phyloP scores from a whole-genome alignment of 2,329 filamentous ascomycete species.

The Aspergillus versicolor region DNA sequence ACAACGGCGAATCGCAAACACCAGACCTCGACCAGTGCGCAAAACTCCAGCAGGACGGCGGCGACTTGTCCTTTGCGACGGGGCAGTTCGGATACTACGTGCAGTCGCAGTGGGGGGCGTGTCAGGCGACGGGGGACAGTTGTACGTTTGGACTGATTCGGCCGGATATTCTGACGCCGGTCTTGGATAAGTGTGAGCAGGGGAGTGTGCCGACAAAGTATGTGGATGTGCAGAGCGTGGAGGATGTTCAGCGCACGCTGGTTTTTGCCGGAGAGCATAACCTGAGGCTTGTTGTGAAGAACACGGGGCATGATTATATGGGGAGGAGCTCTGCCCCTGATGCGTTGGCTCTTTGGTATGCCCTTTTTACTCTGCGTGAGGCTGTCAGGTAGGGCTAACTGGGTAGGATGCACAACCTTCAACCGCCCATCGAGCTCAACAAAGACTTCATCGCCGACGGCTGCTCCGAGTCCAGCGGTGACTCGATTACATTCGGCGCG shows the following conservation, averaged over 20 bases:
- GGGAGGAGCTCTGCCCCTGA: constrained; percentile 13
- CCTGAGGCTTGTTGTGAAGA: constrained; percentile 12
- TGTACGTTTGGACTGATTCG: neutral
- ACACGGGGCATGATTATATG: constrained; percentile 17
- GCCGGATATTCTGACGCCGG: neutral
- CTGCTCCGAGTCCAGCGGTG: constrained; percentile 10
- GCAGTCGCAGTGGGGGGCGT: constrained; percentile 10
- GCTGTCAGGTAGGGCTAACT: neutral
- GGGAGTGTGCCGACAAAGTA: constrained; percentile 14
- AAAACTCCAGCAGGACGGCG: neutral
- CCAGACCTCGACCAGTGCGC: constrained; percentile 1
- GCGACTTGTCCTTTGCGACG: neutral
- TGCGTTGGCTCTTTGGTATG: constrained; percentile 15
- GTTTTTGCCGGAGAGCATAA: constrained; percentile 6
- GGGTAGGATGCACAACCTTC: constrained; percentile 13
- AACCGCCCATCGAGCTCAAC: constrained; percentile 17
- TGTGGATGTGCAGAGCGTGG: constrained; percentile 8
- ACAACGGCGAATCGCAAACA: neutral
- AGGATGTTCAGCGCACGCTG: constrained; percentile 12
- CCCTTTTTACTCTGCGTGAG: neutral
- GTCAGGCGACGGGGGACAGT: constrained; percentile 8
- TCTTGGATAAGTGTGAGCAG: constrained; percentile 1
- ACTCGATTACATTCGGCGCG: constrained; percentile 18
- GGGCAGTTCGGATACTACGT: constrained; percentile 7
- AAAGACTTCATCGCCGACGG: constrained; percentile 13